These are phyloP conservation scores for Cytospora leucostoma DNA, from an alignment of 2,329 filamentous ascomycete species.

Conservation along the genomic window DNA sequence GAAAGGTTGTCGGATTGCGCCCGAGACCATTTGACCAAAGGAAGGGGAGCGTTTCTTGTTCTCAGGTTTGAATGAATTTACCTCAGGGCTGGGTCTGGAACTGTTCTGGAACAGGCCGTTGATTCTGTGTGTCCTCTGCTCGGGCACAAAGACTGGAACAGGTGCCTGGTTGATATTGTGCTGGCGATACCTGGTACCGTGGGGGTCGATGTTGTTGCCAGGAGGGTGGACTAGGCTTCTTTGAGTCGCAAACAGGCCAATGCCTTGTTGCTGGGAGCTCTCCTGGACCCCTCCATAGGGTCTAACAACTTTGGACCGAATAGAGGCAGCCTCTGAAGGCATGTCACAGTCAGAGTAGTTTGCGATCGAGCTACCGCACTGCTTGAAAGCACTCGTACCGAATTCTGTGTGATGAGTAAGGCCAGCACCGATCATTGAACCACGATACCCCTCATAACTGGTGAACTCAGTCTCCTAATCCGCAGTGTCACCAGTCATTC, in stretches of 20 bases:
- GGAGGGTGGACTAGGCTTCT: slow-evolving; percentile 20
- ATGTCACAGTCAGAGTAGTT: slow-evolving; percentile 34
- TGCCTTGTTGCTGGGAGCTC: neutral
- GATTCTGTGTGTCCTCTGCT: slow-evolving; percentile 36
- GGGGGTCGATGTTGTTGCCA: slow-evolving; percentile 21
- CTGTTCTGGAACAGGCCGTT: slow-evolving; percentile 36
- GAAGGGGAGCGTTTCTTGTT: neutral
- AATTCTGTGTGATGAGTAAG: slow-evolving; percentile 4
- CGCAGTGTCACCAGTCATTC: slow-evolving; percentile 24
- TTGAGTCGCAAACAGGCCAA: slow-evolving; percentile 1
- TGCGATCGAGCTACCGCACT: slow-evolving; percentile 25
- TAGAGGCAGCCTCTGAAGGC: slow-evolving; percentile 4
- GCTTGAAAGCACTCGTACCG: slow-evolving; percentile 13
- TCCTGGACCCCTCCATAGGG: neutral
- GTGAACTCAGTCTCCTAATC: slow-evolving; percentile 26
- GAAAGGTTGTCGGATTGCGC: neutral
- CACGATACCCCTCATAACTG: slow-evolving; percentile 16
- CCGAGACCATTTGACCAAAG: neutral
- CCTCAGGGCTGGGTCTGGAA: slow-evolving; percentile 8
- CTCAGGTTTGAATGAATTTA: neutral
- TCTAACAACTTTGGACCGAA: neutral
- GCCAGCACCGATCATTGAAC: slow-evolving; percentile 17
- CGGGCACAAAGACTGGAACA: slow-evolving; percentile 33
- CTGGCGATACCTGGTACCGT: slow-evolving; percentile 28
- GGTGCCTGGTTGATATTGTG: slow-evolving; percentile 18